Evolutionary conservation across 2,329 filamentous ascomycete genomes (phyloP).

Genomic region (Neonectria ditissima): DNA sequence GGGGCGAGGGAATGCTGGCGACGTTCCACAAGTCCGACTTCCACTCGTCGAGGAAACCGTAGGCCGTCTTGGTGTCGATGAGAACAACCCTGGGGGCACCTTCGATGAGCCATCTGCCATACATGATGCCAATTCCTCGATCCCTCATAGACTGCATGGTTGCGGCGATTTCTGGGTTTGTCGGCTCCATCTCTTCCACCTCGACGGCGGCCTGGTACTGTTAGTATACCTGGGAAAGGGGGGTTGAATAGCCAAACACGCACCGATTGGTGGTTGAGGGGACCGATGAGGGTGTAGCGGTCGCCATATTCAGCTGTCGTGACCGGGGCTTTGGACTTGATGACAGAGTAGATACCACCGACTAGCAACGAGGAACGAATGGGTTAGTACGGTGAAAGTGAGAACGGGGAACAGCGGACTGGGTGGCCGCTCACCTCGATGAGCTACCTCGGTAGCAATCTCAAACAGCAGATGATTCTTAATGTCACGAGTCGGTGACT

Average conservation of each 20-base stretch:
- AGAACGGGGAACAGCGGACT: slow-evolving; percentile 20
- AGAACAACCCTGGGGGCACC: slow-evolving; percentile 93
- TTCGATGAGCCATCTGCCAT: slow-evolving; percentile 97
- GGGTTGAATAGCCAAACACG: slow-evolving; percentile 46
- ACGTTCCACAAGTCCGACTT: slow-evolving; percentile 95
- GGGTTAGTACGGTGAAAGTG: slow-evolving; percentile 30
- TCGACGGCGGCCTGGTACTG: slow-evolving; percentile 86
- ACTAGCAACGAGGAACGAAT: slow-evolving; percentile 64
- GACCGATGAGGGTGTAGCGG: slow-evolving; percentile 93
- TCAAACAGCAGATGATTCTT: slow-evolving; percentile 98
- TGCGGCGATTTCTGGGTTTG: slow-evolving; percentile 79
- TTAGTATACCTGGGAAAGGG: slow-evolving; percentile 16
- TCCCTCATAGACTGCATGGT: slow-evolving; percentile 95
- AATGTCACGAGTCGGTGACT: slow-evolving; percentile 74
- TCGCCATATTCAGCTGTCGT: slow-evolving; percentile 99
- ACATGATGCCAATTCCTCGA: slow-evolving; percentile 88
- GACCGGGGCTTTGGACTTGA: slow-evolving; percentile 98
- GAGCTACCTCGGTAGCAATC: slow-evolving; percentile 95
- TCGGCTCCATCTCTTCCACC: slow-evolving; percentile 91
- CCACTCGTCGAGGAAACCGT: slow-evolving; percentile 94
- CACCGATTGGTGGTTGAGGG: slow-evolving; percentile 91
- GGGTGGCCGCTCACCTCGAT: slow-evolving; percentile 75
- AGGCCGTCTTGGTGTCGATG: slow-evolving; percentile 94
- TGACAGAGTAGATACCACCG: slow-evolving; percentile 97
- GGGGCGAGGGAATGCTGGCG: slow-evolving; percentile 92